phyloP scores from a whole-genome alignment of 768 basidiomycete genomes.

The Suillus clintonianus region DNA sequence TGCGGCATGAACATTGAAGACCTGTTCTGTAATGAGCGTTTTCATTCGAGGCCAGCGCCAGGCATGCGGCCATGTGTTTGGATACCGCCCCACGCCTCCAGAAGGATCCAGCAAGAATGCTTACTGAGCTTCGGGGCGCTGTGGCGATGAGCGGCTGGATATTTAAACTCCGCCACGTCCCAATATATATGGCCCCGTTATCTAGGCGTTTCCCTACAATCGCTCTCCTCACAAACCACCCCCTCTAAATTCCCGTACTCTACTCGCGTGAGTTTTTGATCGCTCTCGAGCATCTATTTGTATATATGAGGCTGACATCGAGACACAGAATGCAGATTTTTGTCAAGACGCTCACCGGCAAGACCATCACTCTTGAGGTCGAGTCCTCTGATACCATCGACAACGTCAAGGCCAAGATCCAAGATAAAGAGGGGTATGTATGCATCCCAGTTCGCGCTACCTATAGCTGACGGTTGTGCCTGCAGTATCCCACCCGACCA shows the following conservation, averaged over 20 bases:
- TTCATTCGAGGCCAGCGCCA: background rate
- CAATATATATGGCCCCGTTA: background rate
- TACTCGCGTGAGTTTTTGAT: background rate
- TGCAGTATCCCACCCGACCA: slow-evolving; percentile 58
- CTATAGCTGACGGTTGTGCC: background rate
- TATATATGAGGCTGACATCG: background rate
- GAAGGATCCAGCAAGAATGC: background rate
- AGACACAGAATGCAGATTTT: slow-evolving; percentile 70
- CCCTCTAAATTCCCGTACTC: background rate
- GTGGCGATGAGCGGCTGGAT: background rate
- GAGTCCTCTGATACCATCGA: slow-evolving; percentile 78
- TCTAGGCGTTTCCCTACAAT: background rate
- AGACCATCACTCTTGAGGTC: slow-evolving; percentile 81
- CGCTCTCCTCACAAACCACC: background rate
- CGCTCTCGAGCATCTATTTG: background rate
- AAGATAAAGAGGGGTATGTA: slow-evolving; percentile 85
- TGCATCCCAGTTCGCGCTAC: background rate
- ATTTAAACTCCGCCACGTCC: background rate
- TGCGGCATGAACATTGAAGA: too few relatives aligned
- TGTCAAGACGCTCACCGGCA: slow-evolving; percentile 83
- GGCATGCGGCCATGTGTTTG: background rate
- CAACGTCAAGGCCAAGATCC: slow-evolving; percentile 82
- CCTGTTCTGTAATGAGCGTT: too few relatives aligned
- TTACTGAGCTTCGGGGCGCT: background rate
- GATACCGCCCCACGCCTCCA: background rate